Percentiles rank a stretch among this genome's conserved stretches.
These are phyloP conservation scores for Neofusicoccum sp. DNA, from an alignment of 2,329 filamentous ascomycete species.

Conservation along the genomic window DNA sequence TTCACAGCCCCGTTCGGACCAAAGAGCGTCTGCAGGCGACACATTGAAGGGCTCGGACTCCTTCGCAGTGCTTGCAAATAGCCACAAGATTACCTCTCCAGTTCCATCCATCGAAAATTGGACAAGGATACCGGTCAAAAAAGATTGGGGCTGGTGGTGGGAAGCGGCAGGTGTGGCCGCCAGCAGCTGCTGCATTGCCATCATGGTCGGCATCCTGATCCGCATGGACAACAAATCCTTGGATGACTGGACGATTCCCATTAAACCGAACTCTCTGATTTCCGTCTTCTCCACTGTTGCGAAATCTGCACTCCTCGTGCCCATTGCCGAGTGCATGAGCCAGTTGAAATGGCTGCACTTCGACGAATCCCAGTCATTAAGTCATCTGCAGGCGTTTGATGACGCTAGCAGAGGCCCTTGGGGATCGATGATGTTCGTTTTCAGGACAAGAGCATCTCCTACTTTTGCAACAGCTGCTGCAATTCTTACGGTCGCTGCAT, in stretches of 20 bases:
- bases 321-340: constrained; percentile 31
- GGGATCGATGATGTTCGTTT: not conserved
- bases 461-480: not conserved
- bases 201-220: constrained; percentile 17
- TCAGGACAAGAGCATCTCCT: not conserved
- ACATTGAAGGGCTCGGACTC: too few relatives aligned
- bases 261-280: constrained; percentile 32
- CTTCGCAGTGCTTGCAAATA: too few relatives aligned
- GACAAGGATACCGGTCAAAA: too few relatives aligned
- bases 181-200: not conserved
- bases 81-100: too few relatives aligned
- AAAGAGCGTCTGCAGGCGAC: too few relatives aligned
- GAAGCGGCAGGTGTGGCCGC: not conserved
- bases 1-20: too few relatives aligned
- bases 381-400: constrained; percentile 29
- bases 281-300: constrained; percentile 33
- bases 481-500: not conserved
- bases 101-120: too few relatives aligned
- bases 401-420: constrained; percentile 26
- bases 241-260: constrained; percentile 18
- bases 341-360: constrained; percentile 40
- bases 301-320: constrained; percentile 32
- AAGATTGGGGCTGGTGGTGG: not conserved
- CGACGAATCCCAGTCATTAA: constrained; percentile 20
- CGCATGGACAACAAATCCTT: constrained; percentile 18